Base-by-base conservation (phyloP, 2,329 filamentous ascomycete species). In the Penicillium fuscoglaucum region DNA sequence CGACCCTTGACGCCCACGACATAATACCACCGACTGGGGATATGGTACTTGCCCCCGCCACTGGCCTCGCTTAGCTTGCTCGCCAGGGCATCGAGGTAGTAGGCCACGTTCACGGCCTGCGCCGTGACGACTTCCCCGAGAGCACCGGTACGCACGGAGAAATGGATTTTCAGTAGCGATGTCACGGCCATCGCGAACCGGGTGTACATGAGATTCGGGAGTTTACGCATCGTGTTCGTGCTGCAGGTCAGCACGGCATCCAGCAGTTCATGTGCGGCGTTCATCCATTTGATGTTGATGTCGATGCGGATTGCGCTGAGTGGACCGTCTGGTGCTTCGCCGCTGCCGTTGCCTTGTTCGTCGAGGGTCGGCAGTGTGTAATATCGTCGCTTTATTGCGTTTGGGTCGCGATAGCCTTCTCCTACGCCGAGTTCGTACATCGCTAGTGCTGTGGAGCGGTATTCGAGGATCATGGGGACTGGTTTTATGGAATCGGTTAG, bases 251-350 rank as follows among this genome's bases (percentile, higher is more conserved):
- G 59, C 24, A 73, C 67, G 2, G 68, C 65, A 50, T 75, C 67
- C 17, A 75, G 66, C 52, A 74, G 52, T 50, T 71, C 67, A 8
- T 74, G 73, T 12, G 72, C 69, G 21, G 72, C 68, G 44, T 72
- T 69, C 71, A 75, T 68, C 72, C 72, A 75, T 64, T 74, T 75
- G 43, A 75, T 65, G 3, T 66, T 74, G 59, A 75, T 66, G 47
- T 75, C 72, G 50, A 75, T 66, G 21, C 72, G 72, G 51, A 72
- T 66, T 3, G 70, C 71, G 48, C 72, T 74, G 24, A 74, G 60
- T 6, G 65, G 65, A 7, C 57, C 45, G 4, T 59, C 53, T 0
- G 60, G 33, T 4, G 54, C 52, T 12, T 55, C 59, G 15, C 67
- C 68, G 28, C 59, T 58, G 21, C 12, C 13, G 29, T 26, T 37